These are phyloP conservation scores for Akanthomyces lecanii DNA, from an alignment of 2,329 filamentous ascomycete genomes.

Conservation along the genomic window DNA sequence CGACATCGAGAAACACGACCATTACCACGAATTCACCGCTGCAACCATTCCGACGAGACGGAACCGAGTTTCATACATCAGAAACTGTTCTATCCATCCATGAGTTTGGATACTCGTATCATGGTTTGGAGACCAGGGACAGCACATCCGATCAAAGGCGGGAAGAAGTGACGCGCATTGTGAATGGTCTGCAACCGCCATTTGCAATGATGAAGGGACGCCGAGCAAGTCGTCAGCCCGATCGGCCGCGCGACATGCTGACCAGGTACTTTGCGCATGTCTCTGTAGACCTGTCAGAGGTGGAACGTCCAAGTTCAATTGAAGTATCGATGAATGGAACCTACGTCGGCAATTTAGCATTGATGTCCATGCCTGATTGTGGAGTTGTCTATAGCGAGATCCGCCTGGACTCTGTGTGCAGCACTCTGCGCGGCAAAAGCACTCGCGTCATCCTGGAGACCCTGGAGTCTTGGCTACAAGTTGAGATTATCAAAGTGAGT, in stretches of 20 bases:
- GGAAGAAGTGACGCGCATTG: slow-evolving; percentile 27
- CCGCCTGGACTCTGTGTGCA: slow-evolving; percentile 45
- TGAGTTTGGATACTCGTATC: slow-evolving; percentile 38
- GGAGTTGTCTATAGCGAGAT: slow-evolving; percentile 32
- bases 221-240: background rate
- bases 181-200: slow-evolving; percentile 31
- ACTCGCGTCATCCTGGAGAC: background rate
- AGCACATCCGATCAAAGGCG: slow-evolving; percentile 29
- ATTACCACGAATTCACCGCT: slow-evolving; percentile 44
- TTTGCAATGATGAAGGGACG: slow-evolving; percentile 12
- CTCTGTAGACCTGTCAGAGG: slow-evolving; percentile 31
- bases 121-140: slow-evolving; percentile 33
- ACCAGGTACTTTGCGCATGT: slow-evolving; percentile 34
- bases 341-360: slow-evolving; percentile 31
- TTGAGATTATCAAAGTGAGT: slow-evolving; percentile 32
- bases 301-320: slow-evolving; percentile 34
- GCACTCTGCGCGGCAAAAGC: background rate
- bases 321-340: slow-evolving; percentile 32
- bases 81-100: slow-evolving; percentile 30
- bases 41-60: slow-evolving; percentile 44
- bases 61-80: slow-evolving; percentile 40
- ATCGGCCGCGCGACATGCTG: background rate
- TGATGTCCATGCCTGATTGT: slow-evolving; percentile 33
- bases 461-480: slow-evolving; percentile 21
- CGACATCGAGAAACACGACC: slow-evolving; percentile 34